A percentile compares a stretch with the other conserved stretches of the same genome.
These are phyloP conservation scores for Aspergillus bertholletiae DNA, from an alignment of 495 filamentous ascomycete species.

Conservation along the genomic window DNA sequence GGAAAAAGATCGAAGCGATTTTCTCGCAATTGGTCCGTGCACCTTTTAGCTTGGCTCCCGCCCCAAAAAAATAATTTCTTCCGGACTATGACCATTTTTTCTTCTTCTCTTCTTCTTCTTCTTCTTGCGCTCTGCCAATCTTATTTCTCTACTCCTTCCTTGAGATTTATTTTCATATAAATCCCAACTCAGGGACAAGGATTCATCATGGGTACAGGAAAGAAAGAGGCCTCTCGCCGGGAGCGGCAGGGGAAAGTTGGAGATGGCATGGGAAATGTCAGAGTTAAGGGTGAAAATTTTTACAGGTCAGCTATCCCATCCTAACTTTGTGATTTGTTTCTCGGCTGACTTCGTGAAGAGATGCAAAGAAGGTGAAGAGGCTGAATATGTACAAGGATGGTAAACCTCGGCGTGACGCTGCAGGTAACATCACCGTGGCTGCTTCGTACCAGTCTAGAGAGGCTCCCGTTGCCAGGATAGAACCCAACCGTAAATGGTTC, in stretches of 20 bases:
- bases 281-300: constrained; percentile 93
- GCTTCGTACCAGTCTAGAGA: constrained; percentile 80
- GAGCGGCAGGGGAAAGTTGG: constrained; percentile 74
- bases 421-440: constrained; percentile 74
- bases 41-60: constrained; percentile 33
- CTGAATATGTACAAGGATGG: constrained; percentile 87
- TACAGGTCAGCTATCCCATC: constrained; percentile 53
- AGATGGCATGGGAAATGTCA: constrained; percentile 88
- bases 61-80: constrained; percentile 27
- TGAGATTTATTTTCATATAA: constrained; percentile 24
- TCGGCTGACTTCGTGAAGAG: constrained; percentile 35
- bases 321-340: background rate
- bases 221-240: constrained; percentile 85
- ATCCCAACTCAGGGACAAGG: constrained; percentile 19
- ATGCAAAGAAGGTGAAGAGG: constrained; percentile 81
- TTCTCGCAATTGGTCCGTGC: constrained; percentile 41
- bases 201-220: constrained; percentile 81
- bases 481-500: constrained; percentile 91
- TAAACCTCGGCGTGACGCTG: constrained; percentile 68
- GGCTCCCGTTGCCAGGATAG: constrained; percentile 78
- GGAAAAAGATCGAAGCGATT: constrained; percentile 43
- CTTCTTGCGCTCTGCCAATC: constrained; percentile 36
- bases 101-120: constrained; percentile 30
- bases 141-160: constrained; percentile 29
- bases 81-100: constrained; percentile 23